Base-by-base conservation (phyloP, 768 basidiomycete species). In the Boletus vinaceobasis region DNA sequence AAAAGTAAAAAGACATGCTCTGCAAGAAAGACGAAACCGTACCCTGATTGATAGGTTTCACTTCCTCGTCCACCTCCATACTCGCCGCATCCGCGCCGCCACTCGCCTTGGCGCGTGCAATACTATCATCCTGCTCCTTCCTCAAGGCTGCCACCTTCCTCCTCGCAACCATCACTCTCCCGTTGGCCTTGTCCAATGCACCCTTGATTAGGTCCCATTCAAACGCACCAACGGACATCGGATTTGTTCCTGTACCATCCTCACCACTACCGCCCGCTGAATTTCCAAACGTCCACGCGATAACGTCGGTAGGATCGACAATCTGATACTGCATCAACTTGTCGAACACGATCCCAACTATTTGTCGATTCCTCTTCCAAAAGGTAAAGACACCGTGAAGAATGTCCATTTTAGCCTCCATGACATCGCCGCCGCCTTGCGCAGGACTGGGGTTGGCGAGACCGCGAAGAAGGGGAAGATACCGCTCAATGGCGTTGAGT, bases 271-370 rank as follows among this genome's bases (percentile, higher is more conserved):
- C 11, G 1, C 29, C 2, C 21, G 76, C 76, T 19, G 81, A 80
- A 56, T 83, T 79, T 47, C 74, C 67, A 70, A 98, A 96, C 17
- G 87, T 83, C 88, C 90, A 96, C 4, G 75, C 75, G 50, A 97
- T 87, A 9, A 98, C 88, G 60, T 99, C 95, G 15, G 85, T 84
- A 0, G 95, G 93, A 62, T 98, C 94, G 38, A 98, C 88, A 53
- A 98, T 90, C 67, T 97, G 94, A 72, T 99, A 99, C 68, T 98
- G 96, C 85, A 98, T 90, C 50, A 98, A 76, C 74, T 99, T 99
- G 77, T 98, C 97, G 58, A 96, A 87, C 8, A 98, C 93, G 65
- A 99, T 94, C 15, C 80, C 79, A 44, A 94, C 77, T 85, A 94
- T 92, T 63, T 98, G 94, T 31, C 81, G 76, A 65, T 89, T 93